These are phyloP conservation scores for Lentinula edodes DNA, from an alignment of 768 basidiomycete genomes.

Conservation along the genomic window DNA sequence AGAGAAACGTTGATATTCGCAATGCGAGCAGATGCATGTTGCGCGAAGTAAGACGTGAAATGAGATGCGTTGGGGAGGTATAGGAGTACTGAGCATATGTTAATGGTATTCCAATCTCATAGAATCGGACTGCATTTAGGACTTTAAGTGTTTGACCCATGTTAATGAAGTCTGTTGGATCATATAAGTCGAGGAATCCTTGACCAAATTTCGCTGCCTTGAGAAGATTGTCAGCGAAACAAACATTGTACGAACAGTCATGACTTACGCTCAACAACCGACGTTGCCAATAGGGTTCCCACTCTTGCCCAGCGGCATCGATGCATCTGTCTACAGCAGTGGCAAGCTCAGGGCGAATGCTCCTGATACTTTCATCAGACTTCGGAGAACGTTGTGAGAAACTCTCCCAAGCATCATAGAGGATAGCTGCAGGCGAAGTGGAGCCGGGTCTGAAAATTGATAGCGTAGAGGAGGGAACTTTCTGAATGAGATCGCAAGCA, in stretches of 20 bases:
- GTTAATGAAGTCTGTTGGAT: slow-evolving; percentile 86
- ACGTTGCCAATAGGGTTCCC: slow-evolving; percentile 88
- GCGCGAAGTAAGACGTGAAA: slow-evolving; percentile 77
- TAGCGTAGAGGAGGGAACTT: slow-evolving; percentile 86
- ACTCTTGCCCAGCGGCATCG: slow-evolving; percentile 89
- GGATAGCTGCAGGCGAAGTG: slow-evolving; percentile 82
- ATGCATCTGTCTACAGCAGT: slow-evolving; percentile 88
- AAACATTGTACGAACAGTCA: background rate
- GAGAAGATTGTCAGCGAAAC: background rate
- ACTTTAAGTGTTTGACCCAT: slow-evolving; percentile 94
- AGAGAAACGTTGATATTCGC: slow-evolving; percentile 80
- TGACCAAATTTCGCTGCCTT: slow-evolving; percentile 97
- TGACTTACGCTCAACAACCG: slow-evolving; percentile 68
- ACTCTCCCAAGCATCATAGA: slow-evolving; percentile 89
- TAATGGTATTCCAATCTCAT: slow-evolving; percentile 89
- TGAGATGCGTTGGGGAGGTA: slow-evolving; percentile 73
- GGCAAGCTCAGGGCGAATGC: slow-evolving; percentile 80
- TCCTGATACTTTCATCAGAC: slow-evolving; percentile 88
- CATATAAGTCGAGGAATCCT: slow-evolving; percentile 88
- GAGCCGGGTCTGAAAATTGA: slow-evolving; percentile 93
- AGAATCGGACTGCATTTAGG: slow-evolving; percentile 86
- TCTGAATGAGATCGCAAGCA: slow-evolving; percentile 85
- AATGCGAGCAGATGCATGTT: slow-evolving; percentile 91
- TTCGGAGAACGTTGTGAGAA: slow-evolving; percentile 82
- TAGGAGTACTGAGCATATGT: slow-evolving; percentile 89